Conservation (phyloP, 2,329 filamentous ascomycete genomes). For the Cordyceps militaris region DNA sequence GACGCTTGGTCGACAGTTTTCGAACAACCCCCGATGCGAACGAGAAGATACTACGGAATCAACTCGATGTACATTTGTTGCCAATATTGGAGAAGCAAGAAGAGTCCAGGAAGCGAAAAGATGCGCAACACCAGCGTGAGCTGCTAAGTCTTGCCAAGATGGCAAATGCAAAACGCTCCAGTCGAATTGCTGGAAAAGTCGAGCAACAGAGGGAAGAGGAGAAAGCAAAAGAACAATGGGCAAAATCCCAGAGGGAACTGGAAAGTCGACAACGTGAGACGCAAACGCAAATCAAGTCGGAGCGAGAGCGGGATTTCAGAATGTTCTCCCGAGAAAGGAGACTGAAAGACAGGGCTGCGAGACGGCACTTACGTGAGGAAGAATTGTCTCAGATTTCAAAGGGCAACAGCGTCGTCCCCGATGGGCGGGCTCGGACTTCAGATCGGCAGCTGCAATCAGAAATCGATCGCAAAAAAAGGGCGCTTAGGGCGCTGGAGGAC, state of each 20-base stretch:
- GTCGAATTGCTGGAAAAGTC: constrained; percentile 72
- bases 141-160: constrained; percentile 75
- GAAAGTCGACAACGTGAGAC: constrained; percentile 61
- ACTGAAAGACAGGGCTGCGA: constrained; percentile 73
- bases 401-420: constrained; percentile 55
- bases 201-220: constrained; percentile 73
- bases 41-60: constrained; percentile 68
- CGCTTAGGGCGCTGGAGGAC: constrained; percentile 60
- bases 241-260: constrained; percentile 43
- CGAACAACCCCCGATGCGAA: constrained; percentile 74
- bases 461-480: constrained; percentile 71
- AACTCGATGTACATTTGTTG: constrained; percentile 69
- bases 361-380: constrained; percentile 76
- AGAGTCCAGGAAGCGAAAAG: constrained; percentile 65
- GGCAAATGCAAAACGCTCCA: constrained; percentile 90
- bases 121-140: constrained; percentile 65
- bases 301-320: constrained; percentile 70
- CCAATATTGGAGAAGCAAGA: constrained; percentile 77
- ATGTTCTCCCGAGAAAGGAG: constrained; percentile 80
- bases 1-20: constrained; percentile 61
- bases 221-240: constrained; percentile 62
- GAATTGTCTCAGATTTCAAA: constrained; percentile 74
- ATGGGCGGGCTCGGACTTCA: constrained; percentile 57
- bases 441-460: constrained; percentile 75
- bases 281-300: constrained; percentile 49